A percentile compares a stretch with the other conserved stretches of the same genome.
phyloP scores from a whole-genome alignment of 805 yeast genomes.

The Tetrapisispora phaffii region DNA sequence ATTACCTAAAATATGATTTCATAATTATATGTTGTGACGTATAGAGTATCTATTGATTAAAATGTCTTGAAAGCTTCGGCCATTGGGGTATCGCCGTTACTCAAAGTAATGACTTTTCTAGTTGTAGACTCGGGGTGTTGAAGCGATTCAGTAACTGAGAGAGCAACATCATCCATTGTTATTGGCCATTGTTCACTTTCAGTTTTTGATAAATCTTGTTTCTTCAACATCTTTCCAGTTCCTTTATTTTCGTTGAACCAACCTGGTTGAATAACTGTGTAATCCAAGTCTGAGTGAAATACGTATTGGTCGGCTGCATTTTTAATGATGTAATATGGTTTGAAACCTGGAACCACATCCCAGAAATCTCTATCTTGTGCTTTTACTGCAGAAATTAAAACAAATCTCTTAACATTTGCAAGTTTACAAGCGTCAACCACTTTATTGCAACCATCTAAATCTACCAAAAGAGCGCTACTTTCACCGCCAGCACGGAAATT shows the following conservation, averaged over 20 bases:
- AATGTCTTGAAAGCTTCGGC: conserved; percentile 11
- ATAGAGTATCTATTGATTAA: background rate
- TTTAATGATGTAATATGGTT: conserved; percentile 50
- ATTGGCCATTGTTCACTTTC: conserved; percentile 24
- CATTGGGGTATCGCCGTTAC: conserved; percentile 33
- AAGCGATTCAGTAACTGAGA: conserved; percentile 32
- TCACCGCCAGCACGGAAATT: conserved; percentile 37
- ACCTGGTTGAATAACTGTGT: conserved; percentile 51
- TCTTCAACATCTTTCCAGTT: conserved; percentile 34
- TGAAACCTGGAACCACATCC: conserved; percentile 30
- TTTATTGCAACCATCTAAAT: conserved; percentile 52
- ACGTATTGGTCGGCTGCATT: conserved; percentile 46
- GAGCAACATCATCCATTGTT: conserved; percentile 49
- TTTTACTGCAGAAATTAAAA: conserved; percentile 47
- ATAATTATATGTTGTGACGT: no score
- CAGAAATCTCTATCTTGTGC: conserved; percentile 43
- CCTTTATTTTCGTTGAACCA: conserved; percentile 18
- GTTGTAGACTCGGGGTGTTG: conserved; percentile 31
- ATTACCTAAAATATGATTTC: no score
- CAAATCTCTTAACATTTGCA: conserved; percentile 36
- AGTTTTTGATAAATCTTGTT: conserved; percentile 11
- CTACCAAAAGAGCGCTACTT: conserved; percentile 40
- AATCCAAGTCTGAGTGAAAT: conserved; percentile 36
- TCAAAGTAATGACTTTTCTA: conserved; percentile 36
- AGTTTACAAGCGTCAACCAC: conserved; percentile 43